Percentiles rank a stretch among this genome's conserved stretches.
These are phyloP conservation scores for Cydonia oblonga DNA, from an alignment of 331 rosid species.

Conservation along the genomic window DNA sequence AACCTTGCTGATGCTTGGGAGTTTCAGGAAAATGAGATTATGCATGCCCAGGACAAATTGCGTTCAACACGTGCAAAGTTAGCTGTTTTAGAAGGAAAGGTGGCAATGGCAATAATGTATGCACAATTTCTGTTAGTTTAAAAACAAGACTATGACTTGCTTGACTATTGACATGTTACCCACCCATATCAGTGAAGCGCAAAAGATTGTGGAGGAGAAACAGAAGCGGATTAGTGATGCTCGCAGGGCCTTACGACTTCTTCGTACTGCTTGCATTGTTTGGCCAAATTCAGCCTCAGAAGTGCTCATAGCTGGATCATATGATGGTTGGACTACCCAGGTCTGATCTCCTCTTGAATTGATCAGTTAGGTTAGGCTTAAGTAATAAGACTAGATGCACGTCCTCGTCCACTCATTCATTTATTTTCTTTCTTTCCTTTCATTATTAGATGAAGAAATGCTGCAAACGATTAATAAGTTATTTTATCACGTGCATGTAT, in stretches of 20 bases:
- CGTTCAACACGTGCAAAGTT: constrained; percentile 70
- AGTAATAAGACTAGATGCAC: neutral
- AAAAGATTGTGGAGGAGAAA: constrained; percentile 53
- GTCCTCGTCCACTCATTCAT: neutral
- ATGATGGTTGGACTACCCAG: constrained; percentile 89
- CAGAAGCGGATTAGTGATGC: constrained; percentile 52
- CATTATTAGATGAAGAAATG: neutral
- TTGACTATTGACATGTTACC: constrained; percentile 7
- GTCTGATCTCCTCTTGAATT: constrained; percentile 23
- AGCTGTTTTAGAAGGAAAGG: constrained; percentile 81
- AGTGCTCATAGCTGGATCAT: constrained; percentile 77
- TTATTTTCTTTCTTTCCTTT: neutral
- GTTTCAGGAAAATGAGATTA: constrained; percentile 81
- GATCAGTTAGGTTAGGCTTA: neutral
- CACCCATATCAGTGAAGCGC: constrained; percentile 43
- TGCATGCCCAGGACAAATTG: constrained; percentile 49
- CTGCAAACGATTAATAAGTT: neutral
- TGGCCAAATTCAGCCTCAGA: constrained; percentile 78
- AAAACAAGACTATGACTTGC: neutral
- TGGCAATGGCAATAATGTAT: constrained; percentile 67
- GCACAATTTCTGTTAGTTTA: constrained; percentile 11
- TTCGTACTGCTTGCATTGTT: constrained; percentile 46
- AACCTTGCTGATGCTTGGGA: constrained; percentile 66
- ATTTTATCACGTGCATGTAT: neutral
- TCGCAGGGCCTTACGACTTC: constrained; percentile 36